Percentiles rank a stretch among this genome's conserved stretches.
These are phyloP conservation scores for Phytophthora podocarpi DNA, from an alignment of 352 stramenopile genomes.

Conservation along the genomic window DNA sequence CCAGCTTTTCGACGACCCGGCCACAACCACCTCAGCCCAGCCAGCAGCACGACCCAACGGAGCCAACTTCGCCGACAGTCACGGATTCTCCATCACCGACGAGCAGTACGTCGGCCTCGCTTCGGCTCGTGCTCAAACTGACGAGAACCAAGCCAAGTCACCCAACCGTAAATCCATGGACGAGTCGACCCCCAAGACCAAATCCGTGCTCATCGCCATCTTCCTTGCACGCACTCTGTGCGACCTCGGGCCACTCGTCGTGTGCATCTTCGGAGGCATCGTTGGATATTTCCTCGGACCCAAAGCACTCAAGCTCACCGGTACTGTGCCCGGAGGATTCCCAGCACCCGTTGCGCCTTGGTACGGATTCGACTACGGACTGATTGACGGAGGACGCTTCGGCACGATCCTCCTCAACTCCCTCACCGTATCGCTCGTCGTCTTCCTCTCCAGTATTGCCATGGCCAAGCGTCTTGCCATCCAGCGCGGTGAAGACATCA, in stretches of 20 bases:
- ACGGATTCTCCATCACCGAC: conserved; percentile 19
- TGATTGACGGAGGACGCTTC: conserved; percentile 17
- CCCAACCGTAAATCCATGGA: too few species aligned
- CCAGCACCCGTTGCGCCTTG: conserved; percentile 14
- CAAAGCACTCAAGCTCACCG: conserved; percentile 16
- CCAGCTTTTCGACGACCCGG: conserved; percentile 22
- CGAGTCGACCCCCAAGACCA: conserved; percentile 2
- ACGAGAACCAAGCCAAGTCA: not conserved
- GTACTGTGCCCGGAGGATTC: conserved; percentile 20
- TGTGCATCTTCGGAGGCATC: conserved; percentile 24
- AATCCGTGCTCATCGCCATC: conserved; percentile 2
- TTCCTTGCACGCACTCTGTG: conserved; percentile 21
- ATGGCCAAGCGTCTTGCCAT: conserved; percentile 28
- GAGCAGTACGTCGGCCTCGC: not conserved
- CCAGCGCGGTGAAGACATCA: conserved; percentile 18
- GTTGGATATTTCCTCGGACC: conserved; percentile 16
- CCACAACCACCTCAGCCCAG: not conserved
- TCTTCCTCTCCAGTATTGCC: conserved; percentile 28
- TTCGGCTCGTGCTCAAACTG: too few species aligned
- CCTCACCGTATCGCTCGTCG: conserved; percentile 12
- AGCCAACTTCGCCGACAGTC: conserved; percentile 14
- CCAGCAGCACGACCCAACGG: conserved; percentile 9
- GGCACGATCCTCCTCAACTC: conserved; percentile 22
- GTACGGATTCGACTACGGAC: conserved; percentile 23
- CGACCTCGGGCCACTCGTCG: conserved; percentile 18